Evolutionary conservation across 2,329 filamentous ascomycete species (phyloP).

Genomic region (Sporothrix inflata): DNA sequence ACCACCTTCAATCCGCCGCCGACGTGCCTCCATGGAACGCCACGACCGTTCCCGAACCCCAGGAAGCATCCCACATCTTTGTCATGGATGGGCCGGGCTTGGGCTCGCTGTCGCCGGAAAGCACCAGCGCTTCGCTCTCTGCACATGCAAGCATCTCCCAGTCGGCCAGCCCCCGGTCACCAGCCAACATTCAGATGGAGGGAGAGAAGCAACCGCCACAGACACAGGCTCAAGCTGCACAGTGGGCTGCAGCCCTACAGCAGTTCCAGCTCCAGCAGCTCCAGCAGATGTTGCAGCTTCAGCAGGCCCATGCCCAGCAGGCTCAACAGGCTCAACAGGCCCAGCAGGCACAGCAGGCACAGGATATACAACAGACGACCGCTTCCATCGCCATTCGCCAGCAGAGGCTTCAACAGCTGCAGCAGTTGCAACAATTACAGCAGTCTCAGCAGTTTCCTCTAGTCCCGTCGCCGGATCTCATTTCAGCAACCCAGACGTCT

Average conservation of each 20-base stretch:
- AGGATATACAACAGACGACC: slow-evolving; percentile 2
- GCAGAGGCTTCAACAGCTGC: slow-evolving; percentile 1
- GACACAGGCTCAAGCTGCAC: slow-evolving; percentile 33
- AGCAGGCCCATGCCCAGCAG: slow-evolving; percentile 17
- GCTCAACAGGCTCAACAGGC: slow-evolving; percentile 24
- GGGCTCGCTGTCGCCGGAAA: slow-evolving; percentile 42
- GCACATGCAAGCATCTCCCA: slow-evolving; percentile 33
- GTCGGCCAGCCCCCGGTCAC: slow-evolving; percentile 41
- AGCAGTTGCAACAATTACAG: neutral
- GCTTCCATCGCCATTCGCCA: slow-evolving; percentile 11
- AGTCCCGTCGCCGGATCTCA: neutral
- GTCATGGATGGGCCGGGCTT: slow-evolving; percentile 45
- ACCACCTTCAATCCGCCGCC: slow-evolving; percentile 43
- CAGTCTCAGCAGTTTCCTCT: slow-evolving; percentile 7
- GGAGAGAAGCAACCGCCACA: slow-evolving; percentile 30
- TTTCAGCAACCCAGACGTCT: neutral
- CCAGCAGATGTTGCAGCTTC: slow-evolving; percentile 19
- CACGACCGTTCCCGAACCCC: slow-evolving; percentile 42
- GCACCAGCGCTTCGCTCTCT: slow-evolving; percentile 31
- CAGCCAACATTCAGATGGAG: slow-evolving; percentile 38
- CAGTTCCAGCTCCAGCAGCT: slow-evolving; percentile 29
- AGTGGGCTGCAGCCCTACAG: slow-evolving; percentile 9
- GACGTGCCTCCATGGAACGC: slow-evolving; percentile 51
- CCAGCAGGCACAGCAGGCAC: neutral
- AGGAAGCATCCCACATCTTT: slow-evolving; percentile 39